These are phyloP conservation scores for Kwoniella newhampshirensis DNA, from an alignment of 768 basidiomycete species.

Conservation along the genomic window DNA sequence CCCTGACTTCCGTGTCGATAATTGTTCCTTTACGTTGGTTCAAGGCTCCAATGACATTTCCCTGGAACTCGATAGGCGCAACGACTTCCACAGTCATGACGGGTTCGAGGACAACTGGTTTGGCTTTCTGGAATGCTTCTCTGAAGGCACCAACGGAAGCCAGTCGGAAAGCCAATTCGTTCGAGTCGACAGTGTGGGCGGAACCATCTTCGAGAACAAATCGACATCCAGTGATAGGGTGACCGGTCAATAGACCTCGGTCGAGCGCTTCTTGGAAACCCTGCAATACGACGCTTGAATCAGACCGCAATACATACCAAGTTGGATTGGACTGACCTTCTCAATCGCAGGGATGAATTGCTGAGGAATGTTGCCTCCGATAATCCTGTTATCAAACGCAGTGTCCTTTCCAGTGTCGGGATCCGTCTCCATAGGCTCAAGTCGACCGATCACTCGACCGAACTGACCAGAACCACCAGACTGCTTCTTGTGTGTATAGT, in stretches of 20 bases:
- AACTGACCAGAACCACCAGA: constrained; percentile 96
- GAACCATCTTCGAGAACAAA: constrained; percentile 88
- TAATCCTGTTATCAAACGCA: constrained; percentile 80
- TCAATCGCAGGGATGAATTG: constrained; percentile 93
- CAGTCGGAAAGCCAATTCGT: constrained; percentile 89
- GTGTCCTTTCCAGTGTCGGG: constrained; percentile 70
- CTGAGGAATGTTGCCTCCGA: constrained; percentile 87
- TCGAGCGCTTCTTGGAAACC: constrained; percentile 93
- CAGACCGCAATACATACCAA: background rate
- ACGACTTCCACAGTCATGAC: constrained; percentile 98
- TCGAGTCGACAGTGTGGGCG: constrained; percentile 91
- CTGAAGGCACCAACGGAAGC: constrained; percentile 89
- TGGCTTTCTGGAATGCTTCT: constrained; percentile 75
- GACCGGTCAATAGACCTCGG: constrained; percentile 85
- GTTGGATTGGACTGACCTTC: constrained; percentile 61
- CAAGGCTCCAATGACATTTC: constrained; percentile 86
- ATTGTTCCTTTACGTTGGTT: constrained; percentile 92
- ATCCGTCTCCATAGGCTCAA: constrained; percentile 84
- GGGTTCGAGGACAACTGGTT: constrained; percentile 87
- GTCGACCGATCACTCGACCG: constrained; percentile 82
- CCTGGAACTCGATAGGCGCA: constrained; percentile 92
- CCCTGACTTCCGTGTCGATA: constrained; percentile 90
- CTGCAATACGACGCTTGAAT: constrained; percentile 54
- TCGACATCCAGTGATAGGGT: constrained; percentile 78
- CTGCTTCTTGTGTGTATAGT: constrained; percentile 96